Conservation (phyloP, 2,329 filamentous ascomycete genomes). For the Colletotrichum acutatum region DNA sequence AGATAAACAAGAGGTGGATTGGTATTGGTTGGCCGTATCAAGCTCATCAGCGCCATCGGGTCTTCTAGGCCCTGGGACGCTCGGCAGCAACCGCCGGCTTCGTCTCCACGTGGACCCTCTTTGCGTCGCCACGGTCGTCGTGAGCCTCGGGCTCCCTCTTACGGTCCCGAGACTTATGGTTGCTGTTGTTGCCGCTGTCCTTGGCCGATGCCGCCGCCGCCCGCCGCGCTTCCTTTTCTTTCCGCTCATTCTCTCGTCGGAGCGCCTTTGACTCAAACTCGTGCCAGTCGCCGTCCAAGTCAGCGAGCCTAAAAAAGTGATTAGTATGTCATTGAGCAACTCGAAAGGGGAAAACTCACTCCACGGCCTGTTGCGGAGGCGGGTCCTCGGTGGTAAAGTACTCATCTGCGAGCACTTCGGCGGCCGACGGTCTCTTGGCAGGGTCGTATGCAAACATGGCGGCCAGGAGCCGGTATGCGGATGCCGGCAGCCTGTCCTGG, state of each 20-base stretch:
- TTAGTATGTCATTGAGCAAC: conserved; percentile 42
- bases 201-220: conserved; percentile 47
- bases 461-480: conserved; percentile 83
- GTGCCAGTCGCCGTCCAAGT: conserved; percentile 95
- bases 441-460: conserved; percentile 94
- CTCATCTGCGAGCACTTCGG: conserved; percentile 84
- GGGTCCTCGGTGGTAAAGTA: conserved; percentile 92
- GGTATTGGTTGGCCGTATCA: not conserved
- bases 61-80: conserved; percentile 23
- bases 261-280: conserved; percentile 98
- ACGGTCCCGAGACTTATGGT: conserved; percentile 47
- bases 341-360: conserved; percentile 66
- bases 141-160: conserved; percentile 50
- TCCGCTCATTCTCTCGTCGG: conserved; percentile 85
- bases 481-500: conserved; percentile 77
- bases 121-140: conserved; percentile 46
- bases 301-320: conserved; percentile 68
- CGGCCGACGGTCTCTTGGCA: conserved; percentile 81
- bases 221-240: conserved; percentile 63
- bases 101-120: conserved; percentile 39
- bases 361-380: conserved; percentile 77
- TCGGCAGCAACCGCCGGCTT: conserved; percentile 23
- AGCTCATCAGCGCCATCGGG: not conserved
- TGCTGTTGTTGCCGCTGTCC: conserved; percentile 38
- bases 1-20: not conserved